Base-by-base conservation (phyloP, 1,284 basidiomycete genomes). In the Boletus smithii region DNA sequence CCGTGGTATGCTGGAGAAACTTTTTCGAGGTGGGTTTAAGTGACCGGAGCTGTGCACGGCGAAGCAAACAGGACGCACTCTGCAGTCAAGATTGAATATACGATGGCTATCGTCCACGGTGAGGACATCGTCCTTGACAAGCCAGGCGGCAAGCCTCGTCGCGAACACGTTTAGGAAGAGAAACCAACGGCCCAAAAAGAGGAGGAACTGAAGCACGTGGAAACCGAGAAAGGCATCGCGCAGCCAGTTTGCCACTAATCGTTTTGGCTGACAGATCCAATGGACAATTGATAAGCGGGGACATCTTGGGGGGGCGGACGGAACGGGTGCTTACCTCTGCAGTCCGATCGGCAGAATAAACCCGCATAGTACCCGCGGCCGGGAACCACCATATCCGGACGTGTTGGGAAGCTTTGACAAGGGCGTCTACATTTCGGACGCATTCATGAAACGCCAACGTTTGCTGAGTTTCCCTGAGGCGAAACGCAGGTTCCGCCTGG, bases 381-480 rank as follows among this genome's bases (percentile, higher is more conserved):
- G 95, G 92, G 70, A 88, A 97, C 94, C 95, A 99, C 89, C 91
- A 95, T 24, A 94, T 76, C n/a, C 92, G 77, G 20, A 91, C 89
- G 66, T 97, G 93, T 69, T 98, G 82, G 1, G 88, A 83, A 39
- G 80, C 76, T 42, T 66, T 63, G 30, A 79, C 82, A 58, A 95
- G 71, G 8, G 68, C 53, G 53, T 85, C 79, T 18, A 88, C 60
- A 44, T 74, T 66, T 30, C 69, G 62, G 44, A 86, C 62, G 54
- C 83, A 80, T n/a, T 82, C 70, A 39, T 87, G 80, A 56, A 91
- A 88, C 22, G 71, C 60, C 35, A 85, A 68, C 17, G 83, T 79
- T 55, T 83, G 79, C 55, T 86, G 85, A 0, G 79, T 72, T 62
- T 99, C 94, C 59, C 80, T 80, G 46, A 99, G 75, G 18, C 85